These are phyloP conservation scores for Lachnellula suecica DNA, from an alignment of 2,329 filamentous ascomycete genomes.

Conservation along the genomic window DNA sequence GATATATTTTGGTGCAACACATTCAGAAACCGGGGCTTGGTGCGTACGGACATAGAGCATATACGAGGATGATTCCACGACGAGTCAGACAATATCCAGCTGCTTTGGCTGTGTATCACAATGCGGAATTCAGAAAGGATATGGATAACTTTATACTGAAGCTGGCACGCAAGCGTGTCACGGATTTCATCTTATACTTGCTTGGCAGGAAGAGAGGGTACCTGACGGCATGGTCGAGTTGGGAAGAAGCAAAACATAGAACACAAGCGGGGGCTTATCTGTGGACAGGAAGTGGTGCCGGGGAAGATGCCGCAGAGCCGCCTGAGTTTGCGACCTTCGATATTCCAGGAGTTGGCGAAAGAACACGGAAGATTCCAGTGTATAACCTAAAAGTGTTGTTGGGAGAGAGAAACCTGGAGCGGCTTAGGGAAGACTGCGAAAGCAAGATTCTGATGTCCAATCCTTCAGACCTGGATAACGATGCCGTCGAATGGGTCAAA, in stretches of 20 bases:
- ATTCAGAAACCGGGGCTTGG: too few relatives aligned
- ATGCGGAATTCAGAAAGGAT: slow-evolving; percentile 46
- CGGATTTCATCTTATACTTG: slow-evolving; percentile 45
- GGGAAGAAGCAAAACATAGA: slow-evolving; percentile 43
- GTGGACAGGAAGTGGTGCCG: slow-evolving; percentile 20
- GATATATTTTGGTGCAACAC: neutral
- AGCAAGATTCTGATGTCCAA: too few relatives aligned
- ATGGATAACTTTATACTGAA: slow-evolving; percentile 55
- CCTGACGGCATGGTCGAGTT: slow-evolving; percentile 41
- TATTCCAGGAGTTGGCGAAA: slow-evolving; percentile 22
- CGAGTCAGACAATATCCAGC: neutral
- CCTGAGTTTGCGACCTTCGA: slow-evolving; percentile 47
- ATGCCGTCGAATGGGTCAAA: slow-evolving; percentile 22
- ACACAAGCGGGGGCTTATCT: slow-evolving; percentile 29
- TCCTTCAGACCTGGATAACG: too few relatives aligned
- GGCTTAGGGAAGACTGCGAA: slow-evolving; percentile 34
- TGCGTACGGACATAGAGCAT: too few relatives aligned
- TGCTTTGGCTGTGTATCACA: slow-evolving; percentile 25
- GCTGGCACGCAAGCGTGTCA: slow-evolving; percentile 47
- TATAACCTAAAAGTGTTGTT: slow-evolving; percentile 53
- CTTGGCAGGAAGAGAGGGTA: slow-evolving; percentile 37
- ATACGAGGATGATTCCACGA: slow-evolving; percentile 5
- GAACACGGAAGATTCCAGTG: slow-evolving; percentile 44
- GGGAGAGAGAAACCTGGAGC: slow-evolving; percentile 44
- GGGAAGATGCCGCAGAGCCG: slow-evolving; percentile 22